Conservation (phyloP, 2,329 filamentous ascomycete species). For the Alternaria gansuensis region DNA sequence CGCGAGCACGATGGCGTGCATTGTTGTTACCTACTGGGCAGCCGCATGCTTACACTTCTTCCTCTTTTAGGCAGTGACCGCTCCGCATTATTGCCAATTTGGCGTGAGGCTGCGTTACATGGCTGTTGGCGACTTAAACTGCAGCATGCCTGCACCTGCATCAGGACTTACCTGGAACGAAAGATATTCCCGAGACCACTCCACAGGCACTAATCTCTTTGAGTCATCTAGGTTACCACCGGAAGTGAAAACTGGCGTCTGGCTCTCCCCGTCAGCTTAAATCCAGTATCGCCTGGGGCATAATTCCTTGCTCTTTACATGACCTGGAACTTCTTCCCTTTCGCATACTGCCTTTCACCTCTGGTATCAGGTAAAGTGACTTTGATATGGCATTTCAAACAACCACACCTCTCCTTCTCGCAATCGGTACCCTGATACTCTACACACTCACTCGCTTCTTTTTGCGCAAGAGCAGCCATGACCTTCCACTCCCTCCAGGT, state of each 20-base stretch:
- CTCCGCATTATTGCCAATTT: background rate
- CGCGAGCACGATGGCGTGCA: background rate
- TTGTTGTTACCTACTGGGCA: background rate
- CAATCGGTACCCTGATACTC: background rate
- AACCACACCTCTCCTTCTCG: background rate
- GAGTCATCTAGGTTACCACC: background rate
- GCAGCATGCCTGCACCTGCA: background rate
- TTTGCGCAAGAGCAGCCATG: background rate
- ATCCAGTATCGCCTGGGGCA: no score
- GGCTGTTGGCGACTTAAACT: background rate
- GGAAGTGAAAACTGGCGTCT: background rate
- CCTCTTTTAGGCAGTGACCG: background rate
- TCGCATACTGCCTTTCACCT: no score
- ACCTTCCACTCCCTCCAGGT: slow-evolving; percentile 58
- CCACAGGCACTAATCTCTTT: background rate
- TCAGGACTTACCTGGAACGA: background rate
- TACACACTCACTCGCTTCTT: background rate
- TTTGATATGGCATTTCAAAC: background rate
- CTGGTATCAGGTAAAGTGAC: background rate
- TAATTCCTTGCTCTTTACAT: no score
- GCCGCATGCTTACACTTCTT: background rate
- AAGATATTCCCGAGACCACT: background rate
- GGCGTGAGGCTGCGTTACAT: background rate
- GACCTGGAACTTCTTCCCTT: fast-evolving
- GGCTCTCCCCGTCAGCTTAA: background rate